These are phyloP conservation scores for Scytalidium lignicola DNA, from an alignment of 2,329 filamentous ascomycete species.

Conservation along the genomic window DNA sequence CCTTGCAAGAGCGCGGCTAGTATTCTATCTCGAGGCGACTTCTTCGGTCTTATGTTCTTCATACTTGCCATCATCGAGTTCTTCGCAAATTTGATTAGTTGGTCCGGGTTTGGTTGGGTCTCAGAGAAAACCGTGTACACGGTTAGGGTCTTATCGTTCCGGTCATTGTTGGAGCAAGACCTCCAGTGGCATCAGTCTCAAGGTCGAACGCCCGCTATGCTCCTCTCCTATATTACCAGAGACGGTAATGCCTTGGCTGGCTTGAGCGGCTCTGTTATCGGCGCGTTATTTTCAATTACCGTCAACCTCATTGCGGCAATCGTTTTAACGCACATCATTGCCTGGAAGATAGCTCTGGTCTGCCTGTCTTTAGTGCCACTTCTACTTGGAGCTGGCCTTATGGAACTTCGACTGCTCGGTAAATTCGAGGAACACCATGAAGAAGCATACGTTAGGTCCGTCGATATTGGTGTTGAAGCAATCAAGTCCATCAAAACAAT, in stretches of 20 bases:
- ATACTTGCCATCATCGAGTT: constrained; percentile 51
- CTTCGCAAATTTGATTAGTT: constrained; percentile 56
- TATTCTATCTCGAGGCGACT: constrained; percentile 24
- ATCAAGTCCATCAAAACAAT: constrained; percentile 61
- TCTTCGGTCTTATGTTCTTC: constrained; percentile 40
- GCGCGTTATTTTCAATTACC: constrained; percentile 60
- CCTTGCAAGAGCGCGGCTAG: constrained; percentile 31
- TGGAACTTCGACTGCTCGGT: constrained; percentile 60
- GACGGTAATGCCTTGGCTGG: constrained; percentile 64
- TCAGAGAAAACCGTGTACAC: constrained; percentile 62
- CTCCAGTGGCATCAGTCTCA: constrained; percentile 68
- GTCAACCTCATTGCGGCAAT: constrained; percentile 66
- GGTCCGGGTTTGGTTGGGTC: constrained; percentile 46
- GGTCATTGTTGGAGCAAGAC: constrained; percentile 60
- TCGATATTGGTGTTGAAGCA: constrained; percentile 60
- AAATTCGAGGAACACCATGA: constrained; percentile 59
- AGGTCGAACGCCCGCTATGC: constrained; percentile 52
- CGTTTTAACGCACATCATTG: constrained; percentile 63
- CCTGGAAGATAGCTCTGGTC: constrained; percentile 71
- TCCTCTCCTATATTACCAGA: constrained; percentile 64
- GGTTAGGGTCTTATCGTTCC: constrained; percentile 58
- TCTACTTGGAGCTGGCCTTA: constrained; percentile 62
- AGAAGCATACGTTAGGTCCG: constrained; percentile 57
- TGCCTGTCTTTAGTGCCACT: constrained; percentile 64
- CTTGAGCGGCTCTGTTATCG: constrained; percentile 65